phyloP scores from a whole-genome alignment of 306 rosid species.

The Hippophae rhamnoides region DNA sequence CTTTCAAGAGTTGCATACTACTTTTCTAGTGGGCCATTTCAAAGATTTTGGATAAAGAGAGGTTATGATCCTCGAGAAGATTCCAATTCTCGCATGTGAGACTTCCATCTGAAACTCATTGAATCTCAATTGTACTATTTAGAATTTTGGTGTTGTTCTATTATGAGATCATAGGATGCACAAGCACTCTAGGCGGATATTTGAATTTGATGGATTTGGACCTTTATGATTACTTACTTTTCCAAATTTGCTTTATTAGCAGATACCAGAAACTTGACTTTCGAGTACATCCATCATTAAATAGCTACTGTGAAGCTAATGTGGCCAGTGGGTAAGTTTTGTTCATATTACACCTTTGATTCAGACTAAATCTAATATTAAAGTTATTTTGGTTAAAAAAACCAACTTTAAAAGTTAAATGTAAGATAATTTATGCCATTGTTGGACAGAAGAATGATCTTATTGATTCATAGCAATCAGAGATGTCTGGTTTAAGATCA shows the following conservation, averaged over 20 bases:
- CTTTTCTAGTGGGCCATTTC: slow-evolving; percentile 91
- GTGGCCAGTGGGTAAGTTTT: slow-evolving; percentile 51
- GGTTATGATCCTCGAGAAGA: slow-evolving; percentile 95
- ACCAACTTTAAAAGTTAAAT: not conserved
- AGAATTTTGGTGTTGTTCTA: too few relatives aligned
- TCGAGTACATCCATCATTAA: slow-evolving; percentile 66
- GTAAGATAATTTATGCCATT: not conserved
- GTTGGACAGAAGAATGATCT: too few relatives aligned
- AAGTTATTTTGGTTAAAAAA: not conserved
- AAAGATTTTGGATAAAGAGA: slow-evolving; percentile 82
- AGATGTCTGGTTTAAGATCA: too few relatives aligned
- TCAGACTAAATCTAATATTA: not conserved
- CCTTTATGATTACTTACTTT: slow-evolving; percentile 10
- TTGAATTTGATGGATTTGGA: not conserved
- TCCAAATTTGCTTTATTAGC: slow-evolving; percentile 22
- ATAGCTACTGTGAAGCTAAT: slow-evolving; percentile 59
- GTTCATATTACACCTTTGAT: slow-evolving; percentile 12
- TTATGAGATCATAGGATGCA: too few relatives aligned
- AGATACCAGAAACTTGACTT: slow-evolving; percentile 81
- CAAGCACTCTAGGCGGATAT: not conserved
- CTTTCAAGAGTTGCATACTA: slow-evolving; percentile 87
- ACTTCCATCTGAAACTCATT: slow-evolving; percentile 1
- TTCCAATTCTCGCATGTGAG: slow-evolving; percentile 74
- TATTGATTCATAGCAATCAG: too few relatives aligned
- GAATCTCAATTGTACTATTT: not conserved